Conservation (phyloP, 2,329 filamentous ascomycete species). For the Ascochyta lentis region DNA sequence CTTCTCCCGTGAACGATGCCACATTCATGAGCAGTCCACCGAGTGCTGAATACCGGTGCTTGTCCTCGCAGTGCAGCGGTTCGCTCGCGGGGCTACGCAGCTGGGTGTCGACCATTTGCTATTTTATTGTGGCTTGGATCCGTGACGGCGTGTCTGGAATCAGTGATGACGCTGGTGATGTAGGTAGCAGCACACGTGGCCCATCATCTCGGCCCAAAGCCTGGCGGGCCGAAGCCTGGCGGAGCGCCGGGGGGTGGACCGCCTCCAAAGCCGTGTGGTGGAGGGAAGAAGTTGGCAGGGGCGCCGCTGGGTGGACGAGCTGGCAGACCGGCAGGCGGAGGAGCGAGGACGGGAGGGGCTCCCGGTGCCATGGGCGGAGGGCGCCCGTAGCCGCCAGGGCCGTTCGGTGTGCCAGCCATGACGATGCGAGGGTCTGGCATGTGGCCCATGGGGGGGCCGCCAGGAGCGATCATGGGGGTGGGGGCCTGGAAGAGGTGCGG, state of each 20-base stretch:
- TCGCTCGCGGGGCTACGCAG: neutral
- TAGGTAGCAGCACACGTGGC: neutral
- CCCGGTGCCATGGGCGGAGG: slow-evolving; percentile 26
- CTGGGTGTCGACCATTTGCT: neutral
- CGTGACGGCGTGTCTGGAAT: no score
- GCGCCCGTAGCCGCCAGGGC: slow-evolving; percentile 49
- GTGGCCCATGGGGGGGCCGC: slow-evolving; percentile 52
- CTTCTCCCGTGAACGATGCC: no score
- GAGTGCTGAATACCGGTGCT: no score
- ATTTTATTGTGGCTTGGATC: no score
- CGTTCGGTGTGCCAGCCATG: slow-evolving; percentile 48
- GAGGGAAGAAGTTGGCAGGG: slow-evolving; percentile 43
- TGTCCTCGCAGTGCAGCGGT: neutral
- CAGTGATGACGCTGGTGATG: neutral
- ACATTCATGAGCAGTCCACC: no score
- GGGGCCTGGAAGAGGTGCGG: slow-evolving; percentile 69
- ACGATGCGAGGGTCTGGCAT: slow-evolving; percentile 41
- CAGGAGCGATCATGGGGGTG: slow-evolving; percentile 24
- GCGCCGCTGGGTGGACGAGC: slow-evolving; percentile 73
- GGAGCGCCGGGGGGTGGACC: slow-evolving; percentile 18
- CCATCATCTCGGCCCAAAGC: slow-evolving; percentile 17
- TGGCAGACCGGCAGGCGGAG: slow-evolving; percentile 38
- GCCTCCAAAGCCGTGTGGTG: slow-evolving; percentile 38
- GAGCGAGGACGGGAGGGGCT: slow-evolving; percentile 50
- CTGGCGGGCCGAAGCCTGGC: slow-evolving; percentile 23